Evolutionary conservation across 345 rosid genomes (phyloP).

Genomic region (Diplotaxis tenuifolia): DNA sequence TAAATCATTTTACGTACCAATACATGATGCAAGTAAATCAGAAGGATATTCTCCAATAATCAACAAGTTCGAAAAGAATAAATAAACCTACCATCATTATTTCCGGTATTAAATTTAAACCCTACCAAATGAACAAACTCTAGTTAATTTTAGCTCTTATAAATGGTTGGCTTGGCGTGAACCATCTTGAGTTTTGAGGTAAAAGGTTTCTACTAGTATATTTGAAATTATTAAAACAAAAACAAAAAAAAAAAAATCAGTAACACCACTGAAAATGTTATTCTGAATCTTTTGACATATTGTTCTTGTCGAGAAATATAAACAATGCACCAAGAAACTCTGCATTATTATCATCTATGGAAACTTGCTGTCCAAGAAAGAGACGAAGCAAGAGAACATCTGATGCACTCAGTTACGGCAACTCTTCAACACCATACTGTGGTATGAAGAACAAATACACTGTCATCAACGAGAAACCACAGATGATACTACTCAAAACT

Average conservation of each 20-base stretch:
- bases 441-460: neutral
- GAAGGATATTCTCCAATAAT: neutral
- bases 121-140: neutral
- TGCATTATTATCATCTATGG: slow-evolving; percentile 11
- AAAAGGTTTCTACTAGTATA: neutral
- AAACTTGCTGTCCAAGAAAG: slow-evolving; percentile 26
- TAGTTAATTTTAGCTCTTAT: neutral
- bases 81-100: neutral
- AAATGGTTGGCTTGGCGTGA: neutral
- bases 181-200: neutral
- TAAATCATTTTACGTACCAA: neutral
- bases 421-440: slow-evolving; percentile 10
- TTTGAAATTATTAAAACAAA: neutral
- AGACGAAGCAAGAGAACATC: slow-evolving; percentile 32
- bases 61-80: neutral
- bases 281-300: neutral
- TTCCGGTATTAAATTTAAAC: neutral
- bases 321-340: slow-evolving; percentile 21
- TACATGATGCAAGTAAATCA: neutral
- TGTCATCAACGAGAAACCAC: neutral
- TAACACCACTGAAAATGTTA: neutral
- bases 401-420: slow-evolving; percentile 16
- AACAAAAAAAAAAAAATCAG: neutral
- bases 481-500: neutral
- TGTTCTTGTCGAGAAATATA: neutral